Conservation (phyloP, 306 rosid species). For the Castanospermum australe region DNA sequence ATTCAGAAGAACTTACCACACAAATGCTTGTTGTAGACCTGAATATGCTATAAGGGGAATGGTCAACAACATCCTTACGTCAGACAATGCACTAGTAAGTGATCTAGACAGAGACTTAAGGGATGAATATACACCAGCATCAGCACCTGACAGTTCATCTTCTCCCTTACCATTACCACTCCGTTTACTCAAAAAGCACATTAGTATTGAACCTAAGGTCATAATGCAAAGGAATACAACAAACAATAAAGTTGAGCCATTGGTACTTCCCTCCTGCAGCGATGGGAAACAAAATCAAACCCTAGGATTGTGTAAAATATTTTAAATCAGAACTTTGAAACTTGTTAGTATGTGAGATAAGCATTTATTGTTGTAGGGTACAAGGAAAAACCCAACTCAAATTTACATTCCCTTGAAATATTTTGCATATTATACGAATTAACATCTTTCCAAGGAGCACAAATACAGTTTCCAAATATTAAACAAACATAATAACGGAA, state of each 20-base stretch:
- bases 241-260: conserved; percentile 67
- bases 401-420: conserved; percentile 14
- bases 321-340: conserved; percentile 14
- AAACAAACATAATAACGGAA: neutral
- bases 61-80: conserved; percentile 70
- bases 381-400: conserved; percentile 19
- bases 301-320: neutral
- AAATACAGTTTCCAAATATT: neutral
- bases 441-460: neutral
- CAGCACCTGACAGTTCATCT: conserved; percentile 35
- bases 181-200: conserved; percentile 75
- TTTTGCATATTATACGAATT: neutral
- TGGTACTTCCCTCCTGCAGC: conserved; percentile 68
- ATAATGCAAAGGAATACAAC: conserved; percentile 71
- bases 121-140: conserved; percentile 43
- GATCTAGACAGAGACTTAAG: conserved; percentile 56
- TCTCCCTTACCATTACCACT: conserved; percentile 41
- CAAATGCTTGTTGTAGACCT: conserved; percentile 96
- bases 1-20: conserved; percentile 65
- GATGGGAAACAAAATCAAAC: conserved; percentile 26
- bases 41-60: conserved; percentile 93
- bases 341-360: conserved; percentile 3
- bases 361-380: neutral
- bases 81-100: conserved; percentile 55
- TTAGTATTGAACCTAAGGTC: conserved; percentile 73